These are phyloP conservation scores for Paracoccidioides lutzii DNA, from an alignment of 2,329 filamentous ascomycete genomes.

Conservation along the genomic window DNA sequence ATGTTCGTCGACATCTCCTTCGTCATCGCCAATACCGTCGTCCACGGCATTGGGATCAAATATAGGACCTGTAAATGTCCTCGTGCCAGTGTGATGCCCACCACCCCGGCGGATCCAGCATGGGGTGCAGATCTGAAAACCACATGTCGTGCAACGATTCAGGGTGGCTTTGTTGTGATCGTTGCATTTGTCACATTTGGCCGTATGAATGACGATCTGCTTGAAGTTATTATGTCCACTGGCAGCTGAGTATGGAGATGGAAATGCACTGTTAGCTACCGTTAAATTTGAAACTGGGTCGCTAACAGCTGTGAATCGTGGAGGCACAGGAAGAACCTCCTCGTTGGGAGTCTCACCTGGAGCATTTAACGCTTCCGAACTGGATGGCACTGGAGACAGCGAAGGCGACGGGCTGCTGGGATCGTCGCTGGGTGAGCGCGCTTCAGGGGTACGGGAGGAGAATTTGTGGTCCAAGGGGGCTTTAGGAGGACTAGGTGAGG, in stretches of 20 bases:
- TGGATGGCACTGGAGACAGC: neutral
- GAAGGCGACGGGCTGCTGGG: neutral
- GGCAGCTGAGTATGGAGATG: neutral
- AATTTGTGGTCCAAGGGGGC: no score
- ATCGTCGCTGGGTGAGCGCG: neutral
- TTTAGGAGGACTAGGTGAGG: neutral
- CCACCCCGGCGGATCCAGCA: constrained; percentile 17
- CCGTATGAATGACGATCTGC: constrained; percentile 21
- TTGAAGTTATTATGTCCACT: constrained; percentile 15
- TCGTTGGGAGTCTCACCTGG: neutral
- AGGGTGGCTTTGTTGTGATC: constrained; percentile 21
- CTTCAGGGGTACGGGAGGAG: neutral
- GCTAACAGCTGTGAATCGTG: neutral
- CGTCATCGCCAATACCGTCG: neutral
- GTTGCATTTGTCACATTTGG: constrained; percentile 28
- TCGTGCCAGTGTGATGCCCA: constrained; percentile 10
- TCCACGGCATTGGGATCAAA: constrained; percentile 4
- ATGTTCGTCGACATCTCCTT: neutral
- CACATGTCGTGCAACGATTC: constrained; percentile 22
- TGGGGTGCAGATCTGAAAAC: constrained; percentile 24
- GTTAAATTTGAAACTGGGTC: neutral
- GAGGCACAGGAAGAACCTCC: neutral
- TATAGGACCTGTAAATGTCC: constrained; percentile 9
- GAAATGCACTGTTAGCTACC: neutral
- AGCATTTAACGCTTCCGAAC: neutral